These are phyloP conservation scores for Clonostachys chloroleuca DNA, from an alignment of 2,329 filamentous ascomycete species.

Conservation along the genomic window DNA sequence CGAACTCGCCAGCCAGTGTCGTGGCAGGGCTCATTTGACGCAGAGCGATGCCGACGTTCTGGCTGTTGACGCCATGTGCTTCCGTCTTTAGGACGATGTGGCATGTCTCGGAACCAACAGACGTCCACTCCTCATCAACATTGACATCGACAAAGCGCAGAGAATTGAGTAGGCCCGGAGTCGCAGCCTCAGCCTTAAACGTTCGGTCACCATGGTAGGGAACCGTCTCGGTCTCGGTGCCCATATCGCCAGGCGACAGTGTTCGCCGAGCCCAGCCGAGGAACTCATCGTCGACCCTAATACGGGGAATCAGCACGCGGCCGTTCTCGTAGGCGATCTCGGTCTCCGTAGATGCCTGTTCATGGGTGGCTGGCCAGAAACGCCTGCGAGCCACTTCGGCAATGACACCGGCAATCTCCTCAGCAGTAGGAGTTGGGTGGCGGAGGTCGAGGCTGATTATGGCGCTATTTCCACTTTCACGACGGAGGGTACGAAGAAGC, in stretches of 20 bases:
- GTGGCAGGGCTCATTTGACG: conserved; percentile 8
- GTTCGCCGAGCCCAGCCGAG: background rate
- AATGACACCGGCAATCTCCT: too few relatives aligned
- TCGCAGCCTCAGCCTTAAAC: background rate
- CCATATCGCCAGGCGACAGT: background rate
- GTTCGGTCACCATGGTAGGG: background rate
- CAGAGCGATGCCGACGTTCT: conserved; percentile 26
- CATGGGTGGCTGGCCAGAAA: too few relatives aligned
- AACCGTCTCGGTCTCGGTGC: background rate
- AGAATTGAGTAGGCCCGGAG: conserved; percentile 1
- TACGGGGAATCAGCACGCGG: conserved; percentile 4
- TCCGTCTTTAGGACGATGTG: conserved; percentile 24
- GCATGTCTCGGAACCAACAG: conserved; percentile 1
- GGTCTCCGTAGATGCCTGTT: background rate
- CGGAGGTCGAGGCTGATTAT: too few relatives aligned
- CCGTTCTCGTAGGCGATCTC: background rate
- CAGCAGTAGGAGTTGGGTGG: too few relatives aligned
- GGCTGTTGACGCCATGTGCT: conserved; percentile 23
- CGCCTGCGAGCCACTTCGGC: too few relatives aligned
- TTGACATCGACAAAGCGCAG: conserved; percentile 4
- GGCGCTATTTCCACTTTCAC: too few relatives aligned
- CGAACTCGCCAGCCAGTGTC: conserved; percentile 11
- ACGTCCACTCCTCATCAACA: conserved; percentile 1
- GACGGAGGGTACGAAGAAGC: too few relatives aligned
- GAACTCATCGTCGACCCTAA: background rate